Conservation (phyloP, 2,329 filamentous ascomycete species). For the Fusarium equiseti region DNA sequence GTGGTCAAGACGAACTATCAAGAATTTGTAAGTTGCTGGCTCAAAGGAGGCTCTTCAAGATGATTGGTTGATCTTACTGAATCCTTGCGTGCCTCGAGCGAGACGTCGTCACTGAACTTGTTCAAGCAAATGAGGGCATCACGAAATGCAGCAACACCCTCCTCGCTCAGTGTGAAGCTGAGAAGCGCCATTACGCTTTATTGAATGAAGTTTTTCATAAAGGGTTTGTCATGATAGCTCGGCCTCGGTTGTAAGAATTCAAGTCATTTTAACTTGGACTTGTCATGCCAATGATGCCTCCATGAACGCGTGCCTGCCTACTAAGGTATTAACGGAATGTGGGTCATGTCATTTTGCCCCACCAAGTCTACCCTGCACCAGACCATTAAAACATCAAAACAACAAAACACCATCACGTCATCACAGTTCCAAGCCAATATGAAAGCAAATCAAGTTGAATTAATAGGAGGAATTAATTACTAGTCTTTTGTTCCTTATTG, state of each 20-base stretch:
- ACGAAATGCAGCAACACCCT: conserved; percentile 76
- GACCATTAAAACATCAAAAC: not conserved
- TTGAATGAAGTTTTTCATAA: not conserved
- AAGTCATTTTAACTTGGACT: conserved; percentile 7
- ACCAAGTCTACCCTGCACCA: conserved; percentile 21
- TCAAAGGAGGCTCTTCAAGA: too few relatives aligned
- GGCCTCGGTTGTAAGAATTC: not conserved
- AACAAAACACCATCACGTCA: not conserved
- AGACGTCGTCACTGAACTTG: conserved; percentile 85
- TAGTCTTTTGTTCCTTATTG: not conserved
- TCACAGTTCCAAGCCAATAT: not conserved
- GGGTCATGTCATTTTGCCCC: not conserved
- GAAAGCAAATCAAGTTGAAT: conserved; percentile 13
- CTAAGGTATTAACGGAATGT: not conserved
- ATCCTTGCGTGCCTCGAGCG: conserved; percentile 77
- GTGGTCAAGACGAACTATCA: conserved; percentile 78
- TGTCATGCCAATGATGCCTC: conserved; percentile 8
- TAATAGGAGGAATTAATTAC: conserved; percentile 3
- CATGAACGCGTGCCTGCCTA: conserved; percentile 28
- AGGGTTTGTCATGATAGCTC: not conserved
- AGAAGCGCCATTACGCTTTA: conserved; percentile 66
- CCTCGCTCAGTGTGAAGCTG: conserved; percentile 79
- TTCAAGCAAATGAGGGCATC: conserved; percentile 80
- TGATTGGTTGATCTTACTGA: conserved; percentile 60
- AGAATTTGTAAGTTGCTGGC: not conserved